Conservation (phyloP, 2,329 filamentous ascomycete genomes). For the Microdochium bolleyi region DNA sequence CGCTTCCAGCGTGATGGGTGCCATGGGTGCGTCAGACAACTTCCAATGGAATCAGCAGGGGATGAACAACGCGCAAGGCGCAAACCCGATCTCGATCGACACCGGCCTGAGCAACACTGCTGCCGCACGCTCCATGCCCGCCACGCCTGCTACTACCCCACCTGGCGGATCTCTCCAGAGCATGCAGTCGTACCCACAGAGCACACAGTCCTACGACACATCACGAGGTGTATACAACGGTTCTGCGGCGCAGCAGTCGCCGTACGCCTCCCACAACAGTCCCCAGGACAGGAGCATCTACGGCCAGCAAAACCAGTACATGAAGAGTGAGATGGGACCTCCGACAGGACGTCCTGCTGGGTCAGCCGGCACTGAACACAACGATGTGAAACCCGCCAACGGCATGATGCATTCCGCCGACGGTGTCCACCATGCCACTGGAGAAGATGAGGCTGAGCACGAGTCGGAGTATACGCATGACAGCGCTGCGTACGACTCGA, state of each 20-base stretch:
- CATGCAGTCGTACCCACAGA: conserved; percentile 69
- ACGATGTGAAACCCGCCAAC: conserved; percentile 58
- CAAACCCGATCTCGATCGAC: conserved; percentile 73
- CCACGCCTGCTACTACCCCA: conserved; percentile 84
- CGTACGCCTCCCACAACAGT: conserved; percentile 57
- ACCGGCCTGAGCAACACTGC: conserved; percentile 63
- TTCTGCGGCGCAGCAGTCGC: conserved; percentile 58
- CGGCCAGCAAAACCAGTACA: conserved; percentile 58
- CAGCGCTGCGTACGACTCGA: conserved; percentile 64
- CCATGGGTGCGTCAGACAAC: conserved; percentile 66
- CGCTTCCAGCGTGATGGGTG: conserved; percentile 73
- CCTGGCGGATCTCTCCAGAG: conserved; percentile 69
- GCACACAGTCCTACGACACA: conserved; percentile 64
- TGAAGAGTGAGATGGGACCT: conserved; percentile 85
- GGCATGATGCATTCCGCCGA: conserved; percentile 55
- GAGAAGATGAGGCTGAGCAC: conserved; percentile 64
- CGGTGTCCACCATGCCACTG: conserved; percentile 41
- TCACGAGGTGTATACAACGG: conserved; percentile 73
- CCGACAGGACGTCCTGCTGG: conserved; percentile 56
- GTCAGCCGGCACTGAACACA: conserved; percentile 52
- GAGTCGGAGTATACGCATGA: conserved; percentile 84
- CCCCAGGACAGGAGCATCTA: conserved; percentile 57
- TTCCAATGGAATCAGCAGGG: conserved; percentile 69
- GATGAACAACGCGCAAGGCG: conserved; percentile 53
- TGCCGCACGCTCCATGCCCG: conserved; percentile 66